A percentile compares a stretch with the other conserved stretches of the same genome.
phyloP scores from a whole-genome alignment of 257 asterid genomes.

The Leonotis leonurus region DNA sequence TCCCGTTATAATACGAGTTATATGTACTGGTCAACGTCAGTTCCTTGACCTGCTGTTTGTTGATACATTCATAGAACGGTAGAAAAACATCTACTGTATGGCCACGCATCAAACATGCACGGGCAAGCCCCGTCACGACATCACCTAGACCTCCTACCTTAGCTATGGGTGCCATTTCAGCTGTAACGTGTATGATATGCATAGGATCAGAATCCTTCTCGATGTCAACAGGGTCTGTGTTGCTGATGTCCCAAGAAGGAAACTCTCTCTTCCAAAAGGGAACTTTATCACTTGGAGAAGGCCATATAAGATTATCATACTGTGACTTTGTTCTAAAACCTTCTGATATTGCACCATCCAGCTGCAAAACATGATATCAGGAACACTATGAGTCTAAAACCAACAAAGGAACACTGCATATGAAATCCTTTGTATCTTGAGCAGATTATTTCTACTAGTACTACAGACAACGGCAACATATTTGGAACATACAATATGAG shows the following conservation, averaged over 20 bases:
- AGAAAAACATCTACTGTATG: constrained; percentile 69
- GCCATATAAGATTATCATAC: constrained; percentile 45
- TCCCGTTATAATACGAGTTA: constrained; percentile 54
- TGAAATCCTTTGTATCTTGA: not conserved
- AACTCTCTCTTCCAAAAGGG: constrained; percentile 75
- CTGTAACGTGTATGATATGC: constrained; percentile 66
- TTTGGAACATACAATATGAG: not conserved
- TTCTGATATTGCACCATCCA: constrained; percentile 24
- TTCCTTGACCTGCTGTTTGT: constrained; percentile 38
- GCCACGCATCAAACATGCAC: constrained; percentile 75
- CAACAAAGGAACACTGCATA: not conserved
- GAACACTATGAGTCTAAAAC: too few relatives aligned
- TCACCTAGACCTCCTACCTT: constrained; percentile 94
- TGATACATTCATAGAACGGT: constrained; percentile 83
- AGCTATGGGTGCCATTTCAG: constrained; percentile 89
- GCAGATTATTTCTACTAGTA: not conserved
- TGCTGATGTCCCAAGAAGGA: constrained; percentile 48
- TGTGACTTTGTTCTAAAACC: constrained; percentile 26
- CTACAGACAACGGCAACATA: not conserved
- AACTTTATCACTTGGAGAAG: constrained; percentile 63
- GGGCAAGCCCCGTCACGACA: constrained; percentile 79
- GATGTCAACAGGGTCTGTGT: constrained; percentile 23
- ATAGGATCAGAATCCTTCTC: constrained; percentile 56
- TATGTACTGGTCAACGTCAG: constrained; percentile 41
- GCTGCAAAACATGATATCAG: constrained; percentile 34